These are phyloP conservation scores for Claviceps arundinis DNA, from an alignment of 2,329 filamentous ascomycete species.

Conservation along the genomic window DNA sequence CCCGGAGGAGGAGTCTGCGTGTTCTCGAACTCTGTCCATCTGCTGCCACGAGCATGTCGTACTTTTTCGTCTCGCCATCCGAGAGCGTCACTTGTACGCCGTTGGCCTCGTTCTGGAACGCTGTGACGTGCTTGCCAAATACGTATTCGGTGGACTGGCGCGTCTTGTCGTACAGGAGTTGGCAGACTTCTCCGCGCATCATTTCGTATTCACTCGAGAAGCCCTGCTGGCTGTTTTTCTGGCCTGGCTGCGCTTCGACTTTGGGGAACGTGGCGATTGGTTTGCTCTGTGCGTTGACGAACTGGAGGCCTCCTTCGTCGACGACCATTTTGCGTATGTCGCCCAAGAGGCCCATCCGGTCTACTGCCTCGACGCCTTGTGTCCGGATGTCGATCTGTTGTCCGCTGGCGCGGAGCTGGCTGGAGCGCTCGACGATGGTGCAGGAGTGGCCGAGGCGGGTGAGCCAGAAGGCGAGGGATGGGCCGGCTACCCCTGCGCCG, in stretches of 20 bases:
- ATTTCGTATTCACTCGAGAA: constrained; percentile 46
- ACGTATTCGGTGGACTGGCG: constrained; percentile 13
- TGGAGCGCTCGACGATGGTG: constrained; percentile 30
- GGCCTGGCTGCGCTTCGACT: constrained; percentile 21
- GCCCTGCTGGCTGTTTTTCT: constrained; percentile 22
- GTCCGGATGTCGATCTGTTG: constrained; percentile 34
- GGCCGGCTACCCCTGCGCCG: constrained; percentile 33
- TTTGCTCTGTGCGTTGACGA: constrained; percentile 28
- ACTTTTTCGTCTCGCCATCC: constrained; percentile 27
- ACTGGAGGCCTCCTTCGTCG: constrained; percentile 32
- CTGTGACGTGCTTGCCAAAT: constrained; percentile 18
- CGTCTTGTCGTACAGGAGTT: constrained; percentile 32
- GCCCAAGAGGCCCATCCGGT: constrained; percentile 26
- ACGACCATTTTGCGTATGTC: constrained; percentile 24
- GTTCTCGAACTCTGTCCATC: constrained; percentile 28
- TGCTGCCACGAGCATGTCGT: constrained; percentile 40
- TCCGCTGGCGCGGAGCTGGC: constrained; percentile 23
- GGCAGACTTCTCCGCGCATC: constrained; percentile 42
- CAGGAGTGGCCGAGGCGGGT: constrained; percentile 22
- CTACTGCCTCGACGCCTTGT: constrained; percentile 25
- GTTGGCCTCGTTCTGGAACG: constrained; percentile 16
- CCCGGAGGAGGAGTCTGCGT: constrained; percentile 14
- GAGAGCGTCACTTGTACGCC: constrained; percentile 26
- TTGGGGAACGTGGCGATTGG: constrained; percentile 23
- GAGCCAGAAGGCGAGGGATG: constrained; percentile 28